Conservation (phyloP, 1,284 basidiomycete species). For the Neonothopanus nambi region DNA sequence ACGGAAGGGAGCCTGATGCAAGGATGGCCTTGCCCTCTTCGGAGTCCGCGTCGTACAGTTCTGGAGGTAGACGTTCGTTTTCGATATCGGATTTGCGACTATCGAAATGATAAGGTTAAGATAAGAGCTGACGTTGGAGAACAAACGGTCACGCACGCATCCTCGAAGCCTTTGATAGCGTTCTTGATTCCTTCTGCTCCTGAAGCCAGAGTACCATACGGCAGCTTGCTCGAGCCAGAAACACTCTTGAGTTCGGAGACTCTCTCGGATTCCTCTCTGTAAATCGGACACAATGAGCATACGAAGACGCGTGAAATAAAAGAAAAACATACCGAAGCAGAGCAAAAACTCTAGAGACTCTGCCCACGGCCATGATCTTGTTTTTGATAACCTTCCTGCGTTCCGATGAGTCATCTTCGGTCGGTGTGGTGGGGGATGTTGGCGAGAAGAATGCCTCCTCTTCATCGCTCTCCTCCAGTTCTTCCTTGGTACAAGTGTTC, state of each 20-base stretch:
- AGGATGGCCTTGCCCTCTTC: conserved; percentile 70
- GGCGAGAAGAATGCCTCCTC: conserved; percentile 33
- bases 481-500: conserved; percentile 93
- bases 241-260: conserved; percentile 97
- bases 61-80: conserved; percentile 95
- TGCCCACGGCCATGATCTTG: conserved; percentile 97
- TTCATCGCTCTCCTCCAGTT: conserved; percentile 85
- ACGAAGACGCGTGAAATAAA: neutral
- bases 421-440: conserved; percentile 34
- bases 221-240: conserved; percentile 76
- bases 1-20: conserved; percentile 41
- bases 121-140: neutral
- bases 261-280: conserved; percentile 94
- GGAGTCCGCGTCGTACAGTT: conserved; percentile 87
- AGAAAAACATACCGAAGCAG: conserved; percentile 73
- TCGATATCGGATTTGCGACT: conserved; percentile 98
- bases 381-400: conserved; percentile 89
- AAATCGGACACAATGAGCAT: neutral
- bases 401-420: conserved; percentile 62
- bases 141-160: conserved; percentile 72
- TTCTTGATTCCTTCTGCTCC: conserved; percentile 97
- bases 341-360: conserved; percentile 96
- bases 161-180: conserved; percentile 91
- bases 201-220: conserved; percentile 84
- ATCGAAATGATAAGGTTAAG: conserved; percentile 7